These are phyloP conservation scores for Setaria italica DNA, from an alignment of 202 grass and related monocot genomes.

Conservation along the genomic window DNA sequence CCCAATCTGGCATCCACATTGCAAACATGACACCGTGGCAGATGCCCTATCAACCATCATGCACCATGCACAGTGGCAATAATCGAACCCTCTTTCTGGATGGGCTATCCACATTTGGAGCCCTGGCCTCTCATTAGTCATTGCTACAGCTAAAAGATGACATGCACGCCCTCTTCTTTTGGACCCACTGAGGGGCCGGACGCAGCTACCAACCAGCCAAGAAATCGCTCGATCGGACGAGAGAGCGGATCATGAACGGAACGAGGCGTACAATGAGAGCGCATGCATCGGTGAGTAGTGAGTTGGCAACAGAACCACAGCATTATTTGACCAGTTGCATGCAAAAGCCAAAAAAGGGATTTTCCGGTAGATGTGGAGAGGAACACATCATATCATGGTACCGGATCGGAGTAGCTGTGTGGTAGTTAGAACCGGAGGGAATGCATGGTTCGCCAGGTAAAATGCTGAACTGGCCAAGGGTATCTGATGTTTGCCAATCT, in stretches of 20 bases:
- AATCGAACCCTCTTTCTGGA: slow-evolving; percentile 9
- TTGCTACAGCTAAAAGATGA: slow-evolving; percentile 1
- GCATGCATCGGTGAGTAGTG: background rate
- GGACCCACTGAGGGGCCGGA: background rate
- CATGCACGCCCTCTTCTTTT: background rate
- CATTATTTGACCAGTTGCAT: slow-evolving; percentile 40
- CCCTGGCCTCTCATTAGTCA: background rate
- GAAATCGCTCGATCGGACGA: background rate
- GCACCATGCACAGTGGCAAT: background rate
- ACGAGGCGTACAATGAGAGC: slow-evolving; percentile 23
- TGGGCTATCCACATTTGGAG: background rate
- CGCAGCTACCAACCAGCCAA: slow-evolving; percentile 32
- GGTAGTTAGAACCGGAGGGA: background rate
- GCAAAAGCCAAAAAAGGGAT: slow-evolving; percentile 2
- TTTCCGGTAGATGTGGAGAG: slow-evolving; percentile 5
- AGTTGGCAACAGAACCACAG: slow-evolving; percentile 37
- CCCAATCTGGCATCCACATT: slow-evolving; percentile 25
- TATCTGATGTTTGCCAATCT: slow-evolving; percentile 10
- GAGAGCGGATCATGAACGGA: background rate
- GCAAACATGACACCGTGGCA: slow-evolving; percentile 12
- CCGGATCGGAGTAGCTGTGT: too few relatives aligned
- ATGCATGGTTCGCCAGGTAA: background rate
- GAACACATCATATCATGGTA: background rate
- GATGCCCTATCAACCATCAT: background rate
- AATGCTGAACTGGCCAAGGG: background rate